Evolutionary conservation across 2,329 filamentous ascomycete genomes (phyloP), one percentile per base, ranked within the genome.

Genomic region (Didymella exigua): DNA sequence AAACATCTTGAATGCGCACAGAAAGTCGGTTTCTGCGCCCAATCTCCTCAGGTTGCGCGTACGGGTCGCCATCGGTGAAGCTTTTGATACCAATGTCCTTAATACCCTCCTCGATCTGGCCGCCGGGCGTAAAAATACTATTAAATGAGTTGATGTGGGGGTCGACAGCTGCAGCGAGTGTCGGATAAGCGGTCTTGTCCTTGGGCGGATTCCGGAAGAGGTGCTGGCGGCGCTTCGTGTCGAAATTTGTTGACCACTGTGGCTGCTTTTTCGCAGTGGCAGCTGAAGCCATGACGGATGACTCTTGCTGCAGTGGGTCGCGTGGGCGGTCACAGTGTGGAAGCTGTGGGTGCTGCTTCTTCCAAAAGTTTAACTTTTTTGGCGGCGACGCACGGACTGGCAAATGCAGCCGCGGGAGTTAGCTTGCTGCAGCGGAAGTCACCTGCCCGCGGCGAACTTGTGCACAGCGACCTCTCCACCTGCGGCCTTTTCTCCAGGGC

Each of bases 121-220:
- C 91, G 75, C 88, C 83, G 54, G 83, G 81, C 27, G 87, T 85
- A 72, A 97, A 96, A 42, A 98, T 82, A 47, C 87, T 87, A 80
- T 99, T 96, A 85, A 97, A 99, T 6, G 95, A 95, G 70, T 97
- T 88, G 67, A 98, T 89, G 76, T 99, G 95, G 44, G 95, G 95
- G 62, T 90, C 84, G 56, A 98, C 87, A n/a, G 93, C 90, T 58
- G 85, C 84, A 67, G 93, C 89, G 42, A 99, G 85, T 19, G 89
- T 84, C 13, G 95, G 95, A 71, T 96, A 98, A 55, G 93, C 91
- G 9, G 89, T 89, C 65, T 86, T 89, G 73, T 98, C 93, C 69
- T 85, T 89, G 0, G 95, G 93, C 16, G 95, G 93, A 64, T 96
- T 88, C 68, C 86, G 84, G 76, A 99, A 99, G 19, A 99, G 89